phyloP scores from a whole-genome alignment of 257 asterid genomes.

The Solanum bukasovii region DNA sequence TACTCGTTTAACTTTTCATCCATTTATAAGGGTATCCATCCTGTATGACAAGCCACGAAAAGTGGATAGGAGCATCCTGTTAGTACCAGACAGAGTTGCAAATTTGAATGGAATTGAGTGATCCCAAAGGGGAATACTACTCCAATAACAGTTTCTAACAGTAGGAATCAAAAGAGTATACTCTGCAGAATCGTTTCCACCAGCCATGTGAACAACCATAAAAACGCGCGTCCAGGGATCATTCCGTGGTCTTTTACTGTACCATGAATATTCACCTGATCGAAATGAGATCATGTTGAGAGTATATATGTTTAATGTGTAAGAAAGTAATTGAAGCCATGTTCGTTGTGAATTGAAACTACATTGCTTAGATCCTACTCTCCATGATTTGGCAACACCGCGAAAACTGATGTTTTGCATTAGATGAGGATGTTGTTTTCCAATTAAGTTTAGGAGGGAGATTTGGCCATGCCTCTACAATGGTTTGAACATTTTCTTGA shows the following conservation, averaged over 20 bases:
- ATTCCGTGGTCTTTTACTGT: neutral
- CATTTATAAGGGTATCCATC: neutral
- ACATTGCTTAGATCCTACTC: slow-evolving; percentile 1
- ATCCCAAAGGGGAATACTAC: neutral
- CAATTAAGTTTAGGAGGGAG: slow-evolving; percentile 7
- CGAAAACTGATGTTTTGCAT: slow-evolving; percentile 13
- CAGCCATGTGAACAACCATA: slow-evolving; percentile 1
- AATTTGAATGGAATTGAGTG: slow-evolving; percentile 5
- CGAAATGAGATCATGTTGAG: neutral
- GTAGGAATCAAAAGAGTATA: neutral
- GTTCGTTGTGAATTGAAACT: neutral
- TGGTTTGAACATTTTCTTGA: neutral
- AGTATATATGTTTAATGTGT: neutral
- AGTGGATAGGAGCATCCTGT: neutral
- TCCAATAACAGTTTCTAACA: neutral
- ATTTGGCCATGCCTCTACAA: slow-evolving; percentile 24
- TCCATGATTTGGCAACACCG: slow-evolving; percentile 24
- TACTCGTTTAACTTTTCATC: neutral
- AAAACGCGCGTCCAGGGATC: neutral
- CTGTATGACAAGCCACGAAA: neutral
- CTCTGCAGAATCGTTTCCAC: neutral
- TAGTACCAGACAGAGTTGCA: neutral
- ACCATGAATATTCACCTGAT: neutral
- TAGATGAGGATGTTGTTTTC: neutral
- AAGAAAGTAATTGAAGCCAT: neutral